Base-by-base conservation (phyloP, 768 basidiomycete genomes). In the Russula ochroleuca region DNA sequence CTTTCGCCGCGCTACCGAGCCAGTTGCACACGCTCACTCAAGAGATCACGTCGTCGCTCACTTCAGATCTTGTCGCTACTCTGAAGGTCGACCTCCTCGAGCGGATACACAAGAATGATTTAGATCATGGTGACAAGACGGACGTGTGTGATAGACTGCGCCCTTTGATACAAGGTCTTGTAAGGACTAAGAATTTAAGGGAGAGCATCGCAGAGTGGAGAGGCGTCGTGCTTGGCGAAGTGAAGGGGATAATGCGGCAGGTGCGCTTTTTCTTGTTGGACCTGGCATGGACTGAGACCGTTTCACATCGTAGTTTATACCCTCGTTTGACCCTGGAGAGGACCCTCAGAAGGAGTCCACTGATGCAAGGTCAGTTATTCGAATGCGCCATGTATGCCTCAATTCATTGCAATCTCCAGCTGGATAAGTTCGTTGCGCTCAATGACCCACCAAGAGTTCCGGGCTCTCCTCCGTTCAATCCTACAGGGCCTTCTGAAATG, bases 21-120 rank as follows among this genome's bases (percentile, higher is more conserved):
- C 88, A 90, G 68, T 78, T 97, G 15, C 83, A 81, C n/a, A 76
- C 78, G 1, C 76, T 96, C 45, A 86, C 87, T 0, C 78, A 84
- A 69, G 85, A 93, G 69, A 92, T 97, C 67, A 84, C 89, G 0
- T 77, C 81, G 2, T 88, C 90, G 0, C 77, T 97, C 25, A 86
- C 92, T 7, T 78, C 83, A 19, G 93, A 96, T 71, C 77, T 95
- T 2, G 84, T 92, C n/a, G 78, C 79, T 28, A 81, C 87, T 3
- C 79, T 95, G 33, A 80, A 82, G 52, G 78, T 79, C 53, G 91
- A 92, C 73, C 76, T 94, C 38, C 75, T 81, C 3, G 79, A 83
- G 53, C 81, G 85, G 21, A 78, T 84, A 33, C 67, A 58, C 33
- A 40, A 23, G 15, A 45, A 25, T 11, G 28, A 2, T 15, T 43